Percentiles rank a stretch among this genome's conserved stretches.
phyloP scores from a whole-genome alignment of 2,329 filamentous ascomycete genomes.

The Fusarium albidum region DNA sequence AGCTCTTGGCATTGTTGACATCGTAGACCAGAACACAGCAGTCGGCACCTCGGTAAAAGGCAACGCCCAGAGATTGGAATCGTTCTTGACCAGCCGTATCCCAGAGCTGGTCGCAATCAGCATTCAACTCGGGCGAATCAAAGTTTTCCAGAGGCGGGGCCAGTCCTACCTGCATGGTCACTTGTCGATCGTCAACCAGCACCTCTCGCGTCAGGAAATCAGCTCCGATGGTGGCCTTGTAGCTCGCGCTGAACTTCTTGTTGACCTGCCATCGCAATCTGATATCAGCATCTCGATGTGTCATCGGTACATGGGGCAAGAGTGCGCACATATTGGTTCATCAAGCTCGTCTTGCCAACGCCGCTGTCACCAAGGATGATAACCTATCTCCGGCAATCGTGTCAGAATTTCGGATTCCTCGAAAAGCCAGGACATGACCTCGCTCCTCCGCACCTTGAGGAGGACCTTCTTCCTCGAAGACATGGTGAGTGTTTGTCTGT shows the following conservation, averaged over 20 bases:
- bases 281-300: conserved; percentile 20
- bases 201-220: conserved; percentile 99
- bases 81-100: conserved; percentile 97
- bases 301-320: conserved; percentile 13
- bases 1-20: conserved; percentile 99
- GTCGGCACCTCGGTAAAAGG: conserved; percentile 96
- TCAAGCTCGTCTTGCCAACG: conserved; percentile 99
- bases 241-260: conserved; percentile 99
- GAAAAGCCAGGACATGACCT: neutral
- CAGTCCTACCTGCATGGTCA: conserved; percentile 88
- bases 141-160: conserved; percentile 15
- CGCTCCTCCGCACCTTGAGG: conserved; percentile 71
- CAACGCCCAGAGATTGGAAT: conserved; percentile 96
- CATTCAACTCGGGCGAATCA: neutral
- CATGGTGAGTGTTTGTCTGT: conserved; percentile 59
- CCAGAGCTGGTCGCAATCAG: conserved; percentile 75
- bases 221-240: conserved; percentile 98
- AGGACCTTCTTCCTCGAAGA: conserved; percentile 89
- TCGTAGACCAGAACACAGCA: conserved; percentile 98
- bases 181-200: conserved; percentile 92
- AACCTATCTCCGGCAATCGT: conserved; percentile 66
- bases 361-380: conserved; percentile 99
- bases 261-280: conserved; percentile 76
- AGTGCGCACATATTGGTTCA: conserved; percentile 98
- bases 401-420: conserved; percentile 22